These are phyloP conservation scores for Aciculoconidium aculeatum DNA, from an alignment of 805 yeast species.

Conservation along the genomic window DNA sequence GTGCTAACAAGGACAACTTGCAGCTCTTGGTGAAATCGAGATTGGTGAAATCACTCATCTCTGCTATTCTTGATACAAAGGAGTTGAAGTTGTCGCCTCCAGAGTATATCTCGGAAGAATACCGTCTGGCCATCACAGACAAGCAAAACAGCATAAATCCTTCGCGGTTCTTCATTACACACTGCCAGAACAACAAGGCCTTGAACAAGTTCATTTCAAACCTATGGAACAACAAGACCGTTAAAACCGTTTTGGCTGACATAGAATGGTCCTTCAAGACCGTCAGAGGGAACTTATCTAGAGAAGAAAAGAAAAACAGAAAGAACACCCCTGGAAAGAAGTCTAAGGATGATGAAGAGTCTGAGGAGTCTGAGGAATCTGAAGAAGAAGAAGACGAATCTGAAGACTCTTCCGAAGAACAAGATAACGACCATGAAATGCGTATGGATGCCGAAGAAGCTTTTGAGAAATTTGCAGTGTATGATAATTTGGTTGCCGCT, in stretches of 20 bases:
- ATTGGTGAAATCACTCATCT: constrained; percentile 22
- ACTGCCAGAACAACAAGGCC: constrained; percentile 34
- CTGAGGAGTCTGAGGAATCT: constrained; percentile 14
- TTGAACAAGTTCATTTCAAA: constrained; percentile 44
- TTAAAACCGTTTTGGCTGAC: constrained; percentile 31
- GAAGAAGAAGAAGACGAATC: constrained; percentile 19
- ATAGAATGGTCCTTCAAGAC: constrained; percentile 42
- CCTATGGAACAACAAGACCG: constrained; percentile 38
- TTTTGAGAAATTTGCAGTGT: constrained; percentile 28
- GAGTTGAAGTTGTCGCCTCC: constrained; percentile 30
- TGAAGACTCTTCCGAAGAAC: constrained; percentile 14
- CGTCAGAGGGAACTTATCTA: constrained; percentile 40
- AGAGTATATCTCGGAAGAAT: constrained; percentile 25
- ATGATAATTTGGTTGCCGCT: constrained; percentile 37
- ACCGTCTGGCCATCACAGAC: constrained; percentile 18
- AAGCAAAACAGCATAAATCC: constrained; percentile 37
- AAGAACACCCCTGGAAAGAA: constrained; percentile 17
- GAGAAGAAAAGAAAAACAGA: constrained; percentile 28
- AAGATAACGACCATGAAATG: constrained; percentile 8
- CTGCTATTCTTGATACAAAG: constrained; percentile 23
- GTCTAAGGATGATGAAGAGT: constrained; percentile 11
- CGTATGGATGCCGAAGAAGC: constrained; percentile 20
- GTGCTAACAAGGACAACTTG: constrained; percentile 15
- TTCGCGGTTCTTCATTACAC: constrained; percentile 35
- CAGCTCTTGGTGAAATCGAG: constrained; percentile 26